A percentile compares a stretch with the other conserved stretches of the same genome.
phyloP scores from a whole-genome alignment of 176 grass and related monocot species.

The Tuctoria greenei region DNA sequence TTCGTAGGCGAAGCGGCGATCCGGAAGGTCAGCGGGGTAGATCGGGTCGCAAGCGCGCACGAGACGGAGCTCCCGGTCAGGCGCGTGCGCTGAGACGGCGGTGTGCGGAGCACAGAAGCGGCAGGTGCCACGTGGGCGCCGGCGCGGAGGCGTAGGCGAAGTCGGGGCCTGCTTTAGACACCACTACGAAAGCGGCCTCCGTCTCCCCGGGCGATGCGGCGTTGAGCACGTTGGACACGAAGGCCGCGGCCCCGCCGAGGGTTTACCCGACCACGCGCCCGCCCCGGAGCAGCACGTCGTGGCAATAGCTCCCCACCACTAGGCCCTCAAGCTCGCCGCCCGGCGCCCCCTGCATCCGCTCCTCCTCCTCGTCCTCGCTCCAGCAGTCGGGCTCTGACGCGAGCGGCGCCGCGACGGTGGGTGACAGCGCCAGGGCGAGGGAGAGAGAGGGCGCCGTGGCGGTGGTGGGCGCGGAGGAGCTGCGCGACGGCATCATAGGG shows the following conservation, averaged over 20 bases:
- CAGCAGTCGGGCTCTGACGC: conserved; percentile 21
- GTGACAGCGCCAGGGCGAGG: conserved; percentile 25
- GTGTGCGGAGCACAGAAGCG: conserved; percentile 38
- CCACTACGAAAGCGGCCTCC: conserved; percentile 31
- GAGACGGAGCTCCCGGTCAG: conserved; percentile 68
- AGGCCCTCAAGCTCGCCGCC: conserved; percentile 29
- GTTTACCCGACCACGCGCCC: conserved; percentile 64
- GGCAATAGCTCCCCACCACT: conserved; percentile 94
- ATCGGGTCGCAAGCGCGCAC: conserved; percentile 73
- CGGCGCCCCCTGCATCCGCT: neutral
- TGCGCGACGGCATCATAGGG: conserved; percentile 44
- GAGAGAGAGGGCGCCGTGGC: neutral
- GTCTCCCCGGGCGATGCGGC: conserved; percentile 47
- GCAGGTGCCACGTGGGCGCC: conserved; percentile 37
- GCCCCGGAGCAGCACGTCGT: conserved; percentile 82
- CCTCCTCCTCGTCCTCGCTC: neutral
- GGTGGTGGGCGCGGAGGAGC: neutral
- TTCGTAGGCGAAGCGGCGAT: conserved; percentile 61
- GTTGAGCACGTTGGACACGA: conserved; percentile 86
- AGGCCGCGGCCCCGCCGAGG: conserved; percentile 82
- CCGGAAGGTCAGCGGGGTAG: conserved; percentile 59
- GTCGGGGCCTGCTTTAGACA: conserved; percentile 80
- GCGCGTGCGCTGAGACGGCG: conserved; percentile 42
- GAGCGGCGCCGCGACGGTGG: conserved; percentile 17
- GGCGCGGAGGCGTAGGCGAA: conserved; percentile 56